Evolutionary conservation across 2,329 filamentous ascomycete species (phyloP).

Genomic region (Leptosphaerulina australis): DNA sequence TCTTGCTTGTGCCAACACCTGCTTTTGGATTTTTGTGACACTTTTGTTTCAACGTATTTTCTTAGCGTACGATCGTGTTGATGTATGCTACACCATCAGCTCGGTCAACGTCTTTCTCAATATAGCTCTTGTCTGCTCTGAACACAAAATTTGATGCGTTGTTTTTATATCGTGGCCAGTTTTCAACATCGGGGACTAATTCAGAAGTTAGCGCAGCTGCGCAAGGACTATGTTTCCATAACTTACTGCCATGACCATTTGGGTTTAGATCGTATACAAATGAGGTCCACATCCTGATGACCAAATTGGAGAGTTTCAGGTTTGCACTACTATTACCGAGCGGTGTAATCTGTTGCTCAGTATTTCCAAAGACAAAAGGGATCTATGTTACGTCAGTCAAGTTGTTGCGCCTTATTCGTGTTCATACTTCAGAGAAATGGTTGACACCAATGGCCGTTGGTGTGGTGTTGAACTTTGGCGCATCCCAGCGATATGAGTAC

Average conservation of each 20-base stretch:
- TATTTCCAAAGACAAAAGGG: constrained; percentile 40
- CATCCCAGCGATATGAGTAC: constrained; percentile 42
- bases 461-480: constrained; percentile 40
- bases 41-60: too few relatives aligned
- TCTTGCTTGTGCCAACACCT: too few relatives aligned
- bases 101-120: constrained; percentile 34
- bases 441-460: constrained; percentile 35
- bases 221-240: not conserved
- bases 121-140: constrained; percentile 33
- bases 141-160: constrained; percentile 38
- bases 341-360: constrained; percentile 34
- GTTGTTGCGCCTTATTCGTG: not conserved
- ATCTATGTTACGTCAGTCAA: constrained; percentile 25
- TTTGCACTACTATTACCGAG: constrained; percentile 34
- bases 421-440: constrained; percentile 37
- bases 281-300: constrained; percentile 42
- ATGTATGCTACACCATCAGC: constrained; percentile 32
- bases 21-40: too few relatives aligned
- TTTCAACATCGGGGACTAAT: constrained; percentile 19
- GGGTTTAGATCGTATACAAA: constrained; percentile 40
- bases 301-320: constrained; percentile 27
- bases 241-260: constrained; percentile 36
- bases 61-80: constrained; percentile 31
- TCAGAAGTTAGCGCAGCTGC: not conserved
- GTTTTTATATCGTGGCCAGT: constrained; percentile 31